phyloP scores from a whole-genome alignment of 2,329 filamentous ascomycete species.

The Colletotrichum siamense region DNA sequence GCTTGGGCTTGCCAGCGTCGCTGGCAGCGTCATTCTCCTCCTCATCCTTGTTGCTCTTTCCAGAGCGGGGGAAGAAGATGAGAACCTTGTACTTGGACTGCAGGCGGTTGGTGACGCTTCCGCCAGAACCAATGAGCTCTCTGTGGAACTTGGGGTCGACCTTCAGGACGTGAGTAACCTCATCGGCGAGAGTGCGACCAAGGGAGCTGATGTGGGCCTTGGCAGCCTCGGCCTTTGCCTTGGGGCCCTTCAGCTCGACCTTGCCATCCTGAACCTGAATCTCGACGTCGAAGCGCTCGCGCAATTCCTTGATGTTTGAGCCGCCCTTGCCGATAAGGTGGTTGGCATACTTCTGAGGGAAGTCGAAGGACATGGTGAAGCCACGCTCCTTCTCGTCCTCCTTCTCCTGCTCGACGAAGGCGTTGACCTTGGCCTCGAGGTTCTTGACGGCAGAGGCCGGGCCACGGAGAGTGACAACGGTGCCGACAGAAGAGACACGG shows the following conservation, averaged over 20 bases:
- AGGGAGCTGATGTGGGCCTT: constrained; percentile 82
- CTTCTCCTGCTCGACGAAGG: constrained; percentile 87
- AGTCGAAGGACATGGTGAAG: constrained; percentile 86
- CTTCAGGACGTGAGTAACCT: constrained; percentile 85
- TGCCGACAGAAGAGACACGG: constrained; percentile 63
- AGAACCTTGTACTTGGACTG: constrained; percentile 93
- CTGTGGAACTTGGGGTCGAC: constrained; percentile 94
- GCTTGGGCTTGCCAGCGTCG: constrained; percentile 69
- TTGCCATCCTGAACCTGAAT: constrained; percentile 94
- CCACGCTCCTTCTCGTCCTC: constrained; percentile 93
- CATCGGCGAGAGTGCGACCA: constrained; percentile 85
- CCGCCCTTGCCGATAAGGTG: constrained; percentile 76
- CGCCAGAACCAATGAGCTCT: constrained; percentile 89
- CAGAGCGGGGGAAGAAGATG: constrained; percentile 85
- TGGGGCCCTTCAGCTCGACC: constrained; percentile 93
- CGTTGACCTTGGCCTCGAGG: constrained; percentile 74
- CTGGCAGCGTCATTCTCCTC: constrained; percentile 72
- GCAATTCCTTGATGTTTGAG: constrained; percentile 69
- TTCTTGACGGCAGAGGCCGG: constrained; percentile 75
- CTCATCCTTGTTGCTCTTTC: constrained; percentile 72
- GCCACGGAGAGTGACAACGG: constrained; percentile 76
- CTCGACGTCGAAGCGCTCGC: constrained; percentile 72
- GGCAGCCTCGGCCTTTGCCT: constrained; percentile 89
- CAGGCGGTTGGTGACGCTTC: constrained; percentile 87
- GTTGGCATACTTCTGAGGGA: constrained; percentile 93